Evolutionary conservation across 1,284 basidiomycete species (phyloP).

Genomic region (Thelephora terrestris): DNA sequence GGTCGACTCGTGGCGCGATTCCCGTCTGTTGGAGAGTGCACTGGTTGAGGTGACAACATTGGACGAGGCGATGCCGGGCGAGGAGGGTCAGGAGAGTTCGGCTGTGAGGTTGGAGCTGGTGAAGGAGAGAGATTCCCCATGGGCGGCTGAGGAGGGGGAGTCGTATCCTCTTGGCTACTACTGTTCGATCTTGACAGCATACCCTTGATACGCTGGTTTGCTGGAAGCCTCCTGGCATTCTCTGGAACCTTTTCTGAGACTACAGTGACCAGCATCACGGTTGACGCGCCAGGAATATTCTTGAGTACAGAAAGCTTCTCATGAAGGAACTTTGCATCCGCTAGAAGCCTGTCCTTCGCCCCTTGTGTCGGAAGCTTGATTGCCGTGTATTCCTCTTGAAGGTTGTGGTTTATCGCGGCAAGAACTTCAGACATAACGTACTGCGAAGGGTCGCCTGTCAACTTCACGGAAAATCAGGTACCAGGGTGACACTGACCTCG

Average conservation of each 20-base stretch:
- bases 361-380: constrained; percentile 74
- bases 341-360: constrained; percentile 72
- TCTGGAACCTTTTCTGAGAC: constrained; percentile 53
- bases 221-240: background rate
- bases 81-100: background rate
- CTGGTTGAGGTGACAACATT: too few species aligned
- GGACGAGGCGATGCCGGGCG: background rate
- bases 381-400: constrained; percentile 75
- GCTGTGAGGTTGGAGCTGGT: background rate
- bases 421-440: constrained; percentile 90
- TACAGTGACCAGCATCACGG: constrained; percentile 72
- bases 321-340: constrained; percentile 70
- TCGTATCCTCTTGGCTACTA: background rate
- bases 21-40: too few species aligned
- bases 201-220: constrained; percentile 1
- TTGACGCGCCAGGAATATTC: constrained; percentile 53
- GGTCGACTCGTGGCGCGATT: too few species aligned
- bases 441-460: constrained; percentile 28
- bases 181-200: background rate
- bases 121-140: background rate
- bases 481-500: constrained; percentile 44
- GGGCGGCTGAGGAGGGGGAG: background rate
- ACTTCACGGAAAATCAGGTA: constrained; percentile 2
- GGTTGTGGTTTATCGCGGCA: constrained; percentile 79
- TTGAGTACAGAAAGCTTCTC: constrained; percentile 63